Evolutionary conservation across 495 filamentous ascomycete genomes (phyloP), one percentile per base, ranked within the genome.

Genomic region (Zalerion maritima): DNA sequence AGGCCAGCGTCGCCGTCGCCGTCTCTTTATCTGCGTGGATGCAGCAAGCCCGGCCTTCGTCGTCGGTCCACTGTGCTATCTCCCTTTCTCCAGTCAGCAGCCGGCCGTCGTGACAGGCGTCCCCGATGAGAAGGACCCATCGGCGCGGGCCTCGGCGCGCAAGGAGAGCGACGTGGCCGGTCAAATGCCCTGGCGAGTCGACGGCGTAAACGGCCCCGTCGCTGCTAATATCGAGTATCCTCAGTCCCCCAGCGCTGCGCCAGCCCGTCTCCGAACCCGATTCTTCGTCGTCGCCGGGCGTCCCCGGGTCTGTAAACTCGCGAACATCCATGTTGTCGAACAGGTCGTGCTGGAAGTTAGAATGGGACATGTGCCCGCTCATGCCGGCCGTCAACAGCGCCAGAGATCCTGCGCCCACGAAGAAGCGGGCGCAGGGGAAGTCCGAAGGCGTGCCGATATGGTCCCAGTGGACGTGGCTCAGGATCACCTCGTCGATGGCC

Each of bases 401-500:
- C 32, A 60, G 33, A 1, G 60, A 54, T 5, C 64, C 62, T 10
- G 52, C 43, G 1, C 62, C 62, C 18, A 68, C 61, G 5, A 58
- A 25, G 39, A 68, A 67, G 6, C 46, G 50, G 0, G 60, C 41
- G 11, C 42, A 34, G 4, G 41, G 22, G 30, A 67, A 71, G 35
- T 64, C 60, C 1, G 42, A 41, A 0, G 58, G 55, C 10, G 54
- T 57, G 21, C 66, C 66, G 14, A 58, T 40, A 32, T 71, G 66
- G 31, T 71, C 64, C 48, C 55, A 68, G 38, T 69, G 66, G 1
- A 67, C 55, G 27, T 70, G 64, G 38, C 49, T 57, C 0, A 67
- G 36, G 21, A 68, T 47, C 1, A 67, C 55, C 5, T 50, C 31
- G 35, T 66, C 50, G 24, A 69, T 46, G 14, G 57, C 52, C n/a